Evolutionary conservation across 768 basidiomycete genomes (phyloP).

Genomic region (Calocera cornea): DNA sequence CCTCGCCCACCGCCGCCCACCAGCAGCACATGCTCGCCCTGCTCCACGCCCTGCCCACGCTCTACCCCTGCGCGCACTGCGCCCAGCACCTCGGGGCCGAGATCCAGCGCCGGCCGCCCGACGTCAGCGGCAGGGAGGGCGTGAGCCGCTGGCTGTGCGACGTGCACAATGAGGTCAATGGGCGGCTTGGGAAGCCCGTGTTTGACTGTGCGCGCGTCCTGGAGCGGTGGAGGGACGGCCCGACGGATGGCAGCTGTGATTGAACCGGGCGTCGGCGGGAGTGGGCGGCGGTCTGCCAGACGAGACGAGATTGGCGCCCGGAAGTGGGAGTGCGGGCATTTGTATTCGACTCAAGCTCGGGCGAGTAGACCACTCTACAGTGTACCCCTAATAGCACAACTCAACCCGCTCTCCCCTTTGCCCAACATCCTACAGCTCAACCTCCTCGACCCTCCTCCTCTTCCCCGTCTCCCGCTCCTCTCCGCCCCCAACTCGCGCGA

Average conservation of each 20-base stretch:
- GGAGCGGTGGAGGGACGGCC: conserved; percentile 88
- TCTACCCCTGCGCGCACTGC: conserved; percentile 85
- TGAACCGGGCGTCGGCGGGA: conserved; percentile 20
- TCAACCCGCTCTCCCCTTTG: neutral
- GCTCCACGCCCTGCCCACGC: conserved; percentile 56
- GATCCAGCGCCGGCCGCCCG: conserved; percentile 53
- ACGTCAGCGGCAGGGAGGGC: conserved; percentile 53
- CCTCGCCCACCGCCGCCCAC: conserved; percentile 58
- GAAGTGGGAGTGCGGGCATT: too few relatives aligned
- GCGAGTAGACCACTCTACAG: too few relatives aligned
- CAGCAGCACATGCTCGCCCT: conserved; percentile 74
- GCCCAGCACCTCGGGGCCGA: conserved; percentile 68
- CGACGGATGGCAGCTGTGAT: conserved; percentile 77
- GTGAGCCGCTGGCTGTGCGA: conserved; percentile 81
- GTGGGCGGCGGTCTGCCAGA: neutral
- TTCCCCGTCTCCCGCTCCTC: neutral
- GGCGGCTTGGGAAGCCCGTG: conserved; percentile 61
- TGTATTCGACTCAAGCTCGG: too few relatives aligned
- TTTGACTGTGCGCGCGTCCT: conserved; percentile 77
- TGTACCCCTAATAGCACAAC: neutral
- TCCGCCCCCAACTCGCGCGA: neutral
- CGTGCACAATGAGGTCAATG: conserved; percentile 86
- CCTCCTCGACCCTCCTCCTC: neutral
- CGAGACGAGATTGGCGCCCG: too few relatives aligned
- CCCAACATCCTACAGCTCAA: too few relatives aligned